These are phyloP conservation scores for Canavalia ensiformis DNA, from an alignment of 306 rosid species.

Conservation along the genomic window DNA sequence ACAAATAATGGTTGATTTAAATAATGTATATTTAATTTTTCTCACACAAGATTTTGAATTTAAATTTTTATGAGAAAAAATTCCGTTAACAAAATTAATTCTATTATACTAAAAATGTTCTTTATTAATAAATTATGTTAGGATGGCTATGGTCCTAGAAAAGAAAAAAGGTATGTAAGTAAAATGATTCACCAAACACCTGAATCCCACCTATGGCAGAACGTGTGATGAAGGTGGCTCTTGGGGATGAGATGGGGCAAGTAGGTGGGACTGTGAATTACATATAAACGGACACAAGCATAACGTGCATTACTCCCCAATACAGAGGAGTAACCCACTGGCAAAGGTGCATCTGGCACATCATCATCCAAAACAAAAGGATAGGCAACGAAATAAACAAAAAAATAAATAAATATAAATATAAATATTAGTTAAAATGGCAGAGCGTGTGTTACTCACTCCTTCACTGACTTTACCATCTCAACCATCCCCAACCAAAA, in stretches of 20 bases:
- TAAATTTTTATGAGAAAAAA: too few relatives aligned
- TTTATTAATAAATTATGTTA: too few relatives aligned
- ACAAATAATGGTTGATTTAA: too few relatives aligned
- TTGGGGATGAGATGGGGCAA: neutral
- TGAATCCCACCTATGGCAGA: neutral
- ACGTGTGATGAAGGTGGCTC: neutral
- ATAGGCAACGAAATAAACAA: constrained; percentile 35
- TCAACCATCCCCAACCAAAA: constrained; percentile 49
- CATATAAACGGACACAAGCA: neutral
- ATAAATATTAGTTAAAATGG: constrained; percentile 49
- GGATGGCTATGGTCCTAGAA: too few relatives aligned
- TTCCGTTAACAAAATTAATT: too few relatives aligned
- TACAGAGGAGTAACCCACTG: neutral
- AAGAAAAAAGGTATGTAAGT: neutral
- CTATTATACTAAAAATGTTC: too few relatives aligned
- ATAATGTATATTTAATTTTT: too few relatives aligned
- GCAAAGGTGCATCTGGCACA: constrained; percentile 30
- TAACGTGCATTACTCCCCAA: neutral
- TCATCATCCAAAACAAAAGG: constrained; percentile 51
- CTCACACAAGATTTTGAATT: too few relatives aligned
- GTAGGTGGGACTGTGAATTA: neutral
- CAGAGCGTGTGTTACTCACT: constrained; percentile 59
- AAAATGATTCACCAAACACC: neutral
- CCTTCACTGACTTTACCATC: constrained; percentile 44
- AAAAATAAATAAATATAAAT: neutral